Base-by-base conservation (phyloP, 2,329 filamentous ascomycete species). In the Aureobasidium sp. region DNA sequence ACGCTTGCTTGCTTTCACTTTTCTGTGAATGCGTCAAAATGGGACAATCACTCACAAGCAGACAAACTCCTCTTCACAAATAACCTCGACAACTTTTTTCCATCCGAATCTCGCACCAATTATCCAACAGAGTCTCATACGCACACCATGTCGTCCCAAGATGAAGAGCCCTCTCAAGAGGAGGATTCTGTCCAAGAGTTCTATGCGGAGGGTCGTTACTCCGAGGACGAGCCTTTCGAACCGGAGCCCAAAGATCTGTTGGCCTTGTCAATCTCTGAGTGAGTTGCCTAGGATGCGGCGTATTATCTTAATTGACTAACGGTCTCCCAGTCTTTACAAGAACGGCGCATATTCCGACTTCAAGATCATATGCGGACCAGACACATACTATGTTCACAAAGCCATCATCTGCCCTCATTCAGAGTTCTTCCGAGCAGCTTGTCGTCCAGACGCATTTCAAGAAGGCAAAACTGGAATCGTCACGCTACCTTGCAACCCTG, bases 311-410 rank as follows among this genome's bases (percentile, higher is more conserved):
- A 14, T 4, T 14, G 2, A 37, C 4, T 37, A 5, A 30, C 44
- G 1, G 30, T 1, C 1, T 3, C 3, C 1, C 8, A 49, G 50
- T 3, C 50, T 54, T 3, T 21, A 29, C 2, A 3, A 54, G 16
- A 64, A 41, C 25, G 39, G 42, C 25, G 61, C 64, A 25, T 67
- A 67, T 62, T 63, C 66, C 0, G 67, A 71, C 30, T 49, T 69
- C 9, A 65, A 54, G 16, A 63, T 71, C 54, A 47, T 41, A 2
- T 67, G 67, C 36, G 64, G 65, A 4, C 54, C 60, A 9, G 61
- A 61, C 39, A 61, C 30, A 14, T 68, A 64, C 61, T 44, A 59
- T 4, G 66, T 67, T 5, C 69, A 71, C 59, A 67, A 67, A 42
- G 39, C 34, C 1, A 61, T 69, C 25, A 37, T 71, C 10, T 69